Base-by-base conservation (phyloP, 225 moss, liverwort and hornwort genomes). In the Bryum argenteum region DNA sequence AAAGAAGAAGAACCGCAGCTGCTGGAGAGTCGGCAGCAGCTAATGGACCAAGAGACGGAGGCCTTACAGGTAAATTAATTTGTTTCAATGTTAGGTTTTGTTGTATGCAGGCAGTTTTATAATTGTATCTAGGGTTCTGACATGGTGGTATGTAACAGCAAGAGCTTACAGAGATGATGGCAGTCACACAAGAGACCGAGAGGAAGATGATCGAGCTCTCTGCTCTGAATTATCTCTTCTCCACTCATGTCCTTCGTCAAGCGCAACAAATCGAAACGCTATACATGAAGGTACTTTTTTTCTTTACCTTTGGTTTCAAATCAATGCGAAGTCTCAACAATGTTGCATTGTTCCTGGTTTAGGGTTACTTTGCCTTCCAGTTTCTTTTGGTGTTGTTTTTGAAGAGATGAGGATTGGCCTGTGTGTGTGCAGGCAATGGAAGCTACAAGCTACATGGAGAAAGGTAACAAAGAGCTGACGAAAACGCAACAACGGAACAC, bases 231-330 rank as follows among this genome's bases (percentile, higher is more conserved):
- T 84, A 89, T 79, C 72, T 99, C 58, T 99, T 99, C 63, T 94
- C 94, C 20, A 89, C 91, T 14, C 91, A 99, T 83, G 98, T 99
- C 44, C 88, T 94, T 67, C 85, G 89, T 33, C 94, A 94, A 90
- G 92, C 94, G 56, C 91, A 99, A 76, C 94, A 99, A 76, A 99
- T 94, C 71, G 98, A 99, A 82, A 43, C 79, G 50, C 85, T 99
- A 52, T 94, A 99, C 73, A 85, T 89, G 72, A 87, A 84, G 98
- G 98, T 94, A 77, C 24, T 15, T 17, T 7, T 17, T 6, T 33
- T 6, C 33, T 33, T 33, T 33, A 33, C 33, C 33, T 6, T 33
- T 33, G 5, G 33, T 33, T 28, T 28, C 28, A 28, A 28, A 28
- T 28, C 3, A 28, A 5, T 33, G 33, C 33, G 7, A 33, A 33